Base-by-base conservation (phyloP, 345 rosid species). In the Laguncularia racemosa region DNA sequence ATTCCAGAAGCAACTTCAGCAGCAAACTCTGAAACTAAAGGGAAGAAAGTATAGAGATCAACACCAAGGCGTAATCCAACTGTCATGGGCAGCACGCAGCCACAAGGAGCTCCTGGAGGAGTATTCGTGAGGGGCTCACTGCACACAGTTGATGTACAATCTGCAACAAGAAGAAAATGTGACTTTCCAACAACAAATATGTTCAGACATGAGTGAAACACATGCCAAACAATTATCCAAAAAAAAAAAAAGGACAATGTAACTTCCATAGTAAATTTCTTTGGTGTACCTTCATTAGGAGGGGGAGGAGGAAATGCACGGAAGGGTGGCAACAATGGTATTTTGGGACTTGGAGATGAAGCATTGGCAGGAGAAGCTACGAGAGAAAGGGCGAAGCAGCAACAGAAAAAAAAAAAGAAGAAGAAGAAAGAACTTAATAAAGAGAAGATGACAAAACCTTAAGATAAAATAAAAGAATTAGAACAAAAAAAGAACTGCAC, bases 51-150 rank as follows among this genome's bases (percentile, higher is more conserved):
- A 56, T 86, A 93, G 3, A 93, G 81, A 10, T 88, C 86, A 71
- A 93, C 88, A 69, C 74, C 76, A 21, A 93, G 85, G 40, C 84
- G 78, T 47, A 93, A 73, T 66, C 81, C 91, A 57, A 89, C 91
- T 76, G 89, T 91, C 83, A 93, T 87, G 52, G 99, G 99, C 86
- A 78, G 78, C 62, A 89, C 96, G 63, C 97, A 93, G 55, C 82
- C 84, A 80, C 99, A 93, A 23, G 91, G 96, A 18, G 99, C 78
- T 20, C 96, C 99, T 14, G 97, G 96, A 64, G 93, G 95, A 62
- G 89, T 86, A 70, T 89, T 93, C 61, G 99, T 82, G 57, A 70
- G 85, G 2, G 97, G 97, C 48, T 89, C 96, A 16, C 72, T 50
- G 79, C 99, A 93, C 60, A 78, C 60, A 44, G 78, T 81, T 68